phyloP scores from a whole-genome alignment of 2,329 filamentous ascomycete species.

The Hymenoscyphus albidus region DNA sequence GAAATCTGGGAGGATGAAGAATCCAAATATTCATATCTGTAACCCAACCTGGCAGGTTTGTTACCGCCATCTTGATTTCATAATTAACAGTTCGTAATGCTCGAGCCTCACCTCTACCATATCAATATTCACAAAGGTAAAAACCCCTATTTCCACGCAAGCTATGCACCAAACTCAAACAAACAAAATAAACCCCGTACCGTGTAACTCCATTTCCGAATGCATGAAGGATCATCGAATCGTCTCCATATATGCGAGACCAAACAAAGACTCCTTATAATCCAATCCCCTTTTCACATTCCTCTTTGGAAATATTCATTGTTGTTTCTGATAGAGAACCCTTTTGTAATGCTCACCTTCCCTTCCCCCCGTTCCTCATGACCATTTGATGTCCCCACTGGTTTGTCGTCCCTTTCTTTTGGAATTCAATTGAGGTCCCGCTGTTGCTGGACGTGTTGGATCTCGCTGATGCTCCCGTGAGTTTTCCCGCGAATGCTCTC shows the following conservation, averaged over 20 bases:
- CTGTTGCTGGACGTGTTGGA: conserved; percentile 21
- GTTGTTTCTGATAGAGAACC: background rate
- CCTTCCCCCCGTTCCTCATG: conserved; percentile 20
- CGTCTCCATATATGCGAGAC: background rate
- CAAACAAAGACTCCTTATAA: background rate
- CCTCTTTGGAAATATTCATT: background rate
- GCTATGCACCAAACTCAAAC: conserved; percentile 6
- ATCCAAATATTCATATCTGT: conserved; percentile 1
- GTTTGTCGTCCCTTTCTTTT: conserved; percentile 30
- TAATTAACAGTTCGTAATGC: background rate
- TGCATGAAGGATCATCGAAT: conserved; percentile 3
- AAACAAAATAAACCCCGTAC: background rate
- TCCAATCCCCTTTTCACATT: background rate
- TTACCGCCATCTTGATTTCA: background rate
- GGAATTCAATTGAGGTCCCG: conserved; percentile 28
- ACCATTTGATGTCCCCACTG: conserved; percentile 36
- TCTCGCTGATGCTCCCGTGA: conserved; percentile 24
- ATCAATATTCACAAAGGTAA: background rate
- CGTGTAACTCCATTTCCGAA: conserved; percentile 6
- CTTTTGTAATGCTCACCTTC: background rate
- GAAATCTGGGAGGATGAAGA: background rate
- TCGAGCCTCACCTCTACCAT: background rate
- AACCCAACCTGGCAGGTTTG: background rate
- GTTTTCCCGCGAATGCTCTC: conserved; percentile 15
- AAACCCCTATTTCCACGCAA: conserved; percentile 1